Conservation (phyloP, 495 filamentous ascomycete species). For the Pseudomonodictys pantanalensis region DNA sequence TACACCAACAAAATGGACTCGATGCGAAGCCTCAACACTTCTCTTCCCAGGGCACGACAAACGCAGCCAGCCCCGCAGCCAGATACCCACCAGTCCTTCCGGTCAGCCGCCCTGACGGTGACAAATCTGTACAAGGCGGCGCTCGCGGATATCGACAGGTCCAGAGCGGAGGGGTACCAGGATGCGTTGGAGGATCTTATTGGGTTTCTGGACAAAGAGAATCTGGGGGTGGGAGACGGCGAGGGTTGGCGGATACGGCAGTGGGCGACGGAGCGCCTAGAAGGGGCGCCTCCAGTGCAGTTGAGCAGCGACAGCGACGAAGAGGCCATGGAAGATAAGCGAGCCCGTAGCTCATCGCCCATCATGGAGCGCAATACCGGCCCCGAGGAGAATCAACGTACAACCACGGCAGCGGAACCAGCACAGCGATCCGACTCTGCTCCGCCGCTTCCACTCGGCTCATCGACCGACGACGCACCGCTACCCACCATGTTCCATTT, state of each 20-base stretch:
- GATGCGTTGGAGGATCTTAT: conserved; percentile 90
- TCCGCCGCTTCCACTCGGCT: conserved; percentile 27
- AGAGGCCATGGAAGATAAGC: conserved; percentile 59
- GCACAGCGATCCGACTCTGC: conserved; percentile 45
- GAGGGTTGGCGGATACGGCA: conserved; percentile 77
- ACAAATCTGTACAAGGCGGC: conserved; percentile 95
- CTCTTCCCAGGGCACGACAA: conserved; percentile 46
- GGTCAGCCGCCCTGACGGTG: conserved; percentile 85
- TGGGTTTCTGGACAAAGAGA: conserved; percentile 74
- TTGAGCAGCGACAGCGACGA: conserved; percentile 69
- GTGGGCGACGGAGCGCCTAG: conserved; percentile 78
- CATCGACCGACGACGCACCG: conserved; percentile 35
- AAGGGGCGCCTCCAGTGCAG: conserved; percentile 52
- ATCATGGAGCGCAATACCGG: conserved; percentile 53
- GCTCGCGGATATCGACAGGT: conserved; percentile 67
- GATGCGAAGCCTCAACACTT: conserved; percentile 70
- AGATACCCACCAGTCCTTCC: conserved; percentile 84
- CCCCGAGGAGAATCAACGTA: conserved; percentile 37
- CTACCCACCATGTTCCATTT: conserved; percentile 63
- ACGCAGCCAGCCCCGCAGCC: conserved; percentile 63
- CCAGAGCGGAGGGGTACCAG: conserved; percentile 79
- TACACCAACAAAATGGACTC: conserved; percentile 57
- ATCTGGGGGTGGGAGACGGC: conserved; percentile 71
- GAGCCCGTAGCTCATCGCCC: conserved; percentile 59
- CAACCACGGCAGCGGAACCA: conserved; percentile 32